Percentiles rank a stretch among this genome's conserved stretches.
phyloP scores from a whole-genome alignment of 1,284 basidiomycete species.

The Mixia osmundae region DNA sequence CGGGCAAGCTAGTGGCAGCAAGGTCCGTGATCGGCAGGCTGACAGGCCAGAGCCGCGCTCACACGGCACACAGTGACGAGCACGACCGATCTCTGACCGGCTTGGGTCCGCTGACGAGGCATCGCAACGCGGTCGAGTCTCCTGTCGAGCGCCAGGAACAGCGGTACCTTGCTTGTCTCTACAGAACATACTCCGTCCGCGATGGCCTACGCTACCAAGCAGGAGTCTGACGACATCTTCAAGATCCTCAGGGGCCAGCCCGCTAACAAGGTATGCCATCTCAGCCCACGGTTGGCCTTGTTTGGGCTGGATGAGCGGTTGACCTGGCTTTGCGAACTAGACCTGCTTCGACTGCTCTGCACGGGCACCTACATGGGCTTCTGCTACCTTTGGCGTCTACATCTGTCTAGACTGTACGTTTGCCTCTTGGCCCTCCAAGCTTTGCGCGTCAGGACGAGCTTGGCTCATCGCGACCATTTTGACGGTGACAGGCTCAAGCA shows the following conservation, averaged over 20 bases:
- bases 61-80: too few species aligned
- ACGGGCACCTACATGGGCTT: conserved; percentile 83
- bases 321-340: neutral
- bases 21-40: too few species aligned
- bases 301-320: neutral
- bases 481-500: conserved; percentile 89
- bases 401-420: too few species aligned
- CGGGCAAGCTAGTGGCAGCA: too few species aligned
- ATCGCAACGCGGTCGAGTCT: too few species aligned
- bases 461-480: conserved; percentile 17
- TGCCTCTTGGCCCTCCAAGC: neutral
- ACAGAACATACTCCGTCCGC: too few species aligned
- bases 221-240: conserved; percentile 54
- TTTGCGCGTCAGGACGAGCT: neutral
- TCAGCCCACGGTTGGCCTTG: neutral
- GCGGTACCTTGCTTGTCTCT: too few species aligned
- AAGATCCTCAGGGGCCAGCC: conserved; percentile 53
- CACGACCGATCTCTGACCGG: too few species aligned
- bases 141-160: too few species aligned
- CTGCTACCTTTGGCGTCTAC: conserved; percentile 87
- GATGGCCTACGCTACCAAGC: conserved; percentile 28
- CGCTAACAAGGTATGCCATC: conserved; percentile 50
- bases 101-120: too few species aligned
- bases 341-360: neutral
- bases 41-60: too few species aligned